Evolutionary conservation across 208 protist genomes (phyloP).

Genomic region (Angomonas deanei): DNA sequence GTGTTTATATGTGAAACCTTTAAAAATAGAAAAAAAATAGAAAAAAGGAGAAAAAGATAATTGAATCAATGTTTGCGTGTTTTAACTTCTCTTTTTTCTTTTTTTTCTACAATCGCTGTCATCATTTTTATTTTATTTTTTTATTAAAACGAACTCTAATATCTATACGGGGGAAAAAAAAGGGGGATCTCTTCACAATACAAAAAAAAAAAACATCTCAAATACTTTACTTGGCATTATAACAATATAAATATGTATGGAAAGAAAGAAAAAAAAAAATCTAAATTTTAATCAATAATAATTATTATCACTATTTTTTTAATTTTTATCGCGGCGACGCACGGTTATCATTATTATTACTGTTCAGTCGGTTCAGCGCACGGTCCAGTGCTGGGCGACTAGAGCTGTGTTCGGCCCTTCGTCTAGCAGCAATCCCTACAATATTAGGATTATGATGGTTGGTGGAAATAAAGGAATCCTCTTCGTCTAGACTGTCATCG

Average conservation of each 20-base stretch:
- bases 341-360: too few relatives aligned
- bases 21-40: conserved; percentile 10
- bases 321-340: too few relatives aligned
- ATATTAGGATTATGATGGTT: neutral
- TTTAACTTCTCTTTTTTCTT: neutral
- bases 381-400: neutral
- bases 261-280: conserved; percentile 4
- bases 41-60: conserved; percentile 7
- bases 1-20: neutral
- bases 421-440: neutral
- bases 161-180: too few relatives aligned
- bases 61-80: neutral
- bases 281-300: neutral
- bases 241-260: neutral
- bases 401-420: neutral
- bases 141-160: neutral
- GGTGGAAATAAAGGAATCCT: neutral
- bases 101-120: too few relatives aligned
- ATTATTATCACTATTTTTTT: neutral
- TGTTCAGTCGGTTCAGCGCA: neutral
- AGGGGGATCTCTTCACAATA: too few relatives aligned
- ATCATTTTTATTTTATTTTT: conserved; percentile 6
- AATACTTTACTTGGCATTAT: neutral
- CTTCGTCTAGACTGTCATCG: conserved; percentile 9
- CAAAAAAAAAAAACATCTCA: too few relatives aligned